Percentiles rank a stretch among this genome's conserved stretches.
Conservation (phyloP, 2,329 filamentous ascomycete species). For the Clarireedia hainanense region DNA sequence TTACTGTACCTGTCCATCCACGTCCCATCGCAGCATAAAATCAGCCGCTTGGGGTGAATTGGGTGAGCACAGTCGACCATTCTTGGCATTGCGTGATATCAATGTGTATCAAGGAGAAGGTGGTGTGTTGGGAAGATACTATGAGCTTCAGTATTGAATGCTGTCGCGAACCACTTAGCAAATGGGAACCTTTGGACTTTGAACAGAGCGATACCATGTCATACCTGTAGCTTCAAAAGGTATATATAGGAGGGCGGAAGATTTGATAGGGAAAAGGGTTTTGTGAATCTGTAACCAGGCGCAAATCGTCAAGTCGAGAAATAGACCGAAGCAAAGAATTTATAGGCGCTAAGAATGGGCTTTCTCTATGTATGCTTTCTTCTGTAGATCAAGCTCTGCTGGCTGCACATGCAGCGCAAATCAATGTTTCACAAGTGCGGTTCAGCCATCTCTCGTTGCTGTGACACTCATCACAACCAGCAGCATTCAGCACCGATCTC, state of each 20-base stretch:
- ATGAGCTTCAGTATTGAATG: not conserved
- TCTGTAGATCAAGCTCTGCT: slow-evolving; percentile 3
- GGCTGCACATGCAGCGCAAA: not conserved
- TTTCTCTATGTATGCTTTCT: not conserved
- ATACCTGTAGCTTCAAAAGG: not conserved
- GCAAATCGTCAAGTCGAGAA: slow-evolving; percentile 2
- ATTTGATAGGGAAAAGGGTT: not conserved
- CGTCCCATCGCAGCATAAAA: slow-evolving; percentile 28
- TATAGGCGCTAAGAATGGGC: slow-evolving; percentile 2
- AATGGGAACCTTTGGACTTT: not conserved
- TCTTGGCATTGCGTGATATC: not conserved
- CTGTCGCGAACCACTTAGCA: not conserved
- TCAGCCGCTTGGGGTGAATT: slow-evolving; percentile 18
- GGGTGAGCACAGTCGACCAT: not conserved
- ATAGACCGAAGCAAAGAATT: not conserved
- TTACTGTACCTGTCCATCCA: slow-evolving; percentile 24
- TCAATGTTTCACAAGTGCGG: not conserved
- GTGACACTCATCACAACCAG: slow-evolving; percentile 9
- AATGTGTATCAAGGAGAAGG: not conserved
- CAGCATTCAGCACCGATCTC: slow-evolving; percentile 1
- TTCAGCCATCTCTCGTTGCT: slow-evolving; percentile 9
- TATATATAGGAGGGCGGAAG: not conserved
- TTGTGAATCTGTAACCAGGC: not conserved
- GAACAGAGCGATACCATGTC: not conserved
- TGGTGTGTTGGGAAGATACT: not conserved